Conservation (phyloP, 2,329 filamentous ascomycete genomes). For the Phaeophleospora eucalypticola region DNA sequence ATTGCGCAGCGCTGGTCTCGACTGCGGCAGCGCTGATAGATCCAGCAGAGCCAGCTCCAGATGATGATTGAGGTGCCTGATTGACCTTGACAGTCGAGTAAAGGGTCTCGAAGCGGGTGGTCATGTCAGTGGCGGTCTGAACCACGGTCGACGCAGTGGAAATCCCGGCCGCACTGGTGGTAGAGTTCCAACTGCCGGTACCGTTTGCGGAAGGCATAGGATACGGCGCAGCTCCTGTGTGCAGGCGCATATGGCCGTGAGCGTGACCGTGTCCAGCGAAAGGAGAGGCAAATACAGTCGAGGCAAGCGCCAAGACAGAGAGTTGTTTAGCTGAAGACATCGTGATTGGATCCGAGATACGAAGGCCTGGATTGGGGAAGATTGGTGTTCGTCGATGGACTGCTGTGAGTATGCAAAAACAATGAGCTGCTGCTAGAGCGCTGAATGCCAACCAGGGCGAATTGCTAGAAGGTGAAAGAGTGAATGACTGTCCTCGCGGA, state of each 20-base stretch:
- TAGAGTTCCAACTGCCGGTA: conserved; percentile 26
- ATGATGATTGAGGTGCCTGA: too few relatives aligned
- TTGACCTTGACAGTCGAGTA: conserved; percentile 17
- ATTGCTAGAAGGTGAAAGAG: conserved; percentile 28
- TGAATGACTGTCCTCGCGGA: conserved; percentile 35
- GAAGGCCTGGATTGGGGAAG: not conserved
- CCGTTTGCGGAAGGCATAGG: conserved; percentile 27
- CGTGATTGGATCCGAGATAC: conserved; percentile 17
- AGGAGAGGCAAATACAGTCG: conserved; percentile 35
- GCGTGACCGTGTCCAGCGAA: conserved; percentile 26
- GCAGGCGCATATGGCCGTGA: conserved; percentile 27
- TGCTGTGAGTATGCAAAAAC: conserved; percentile 6
- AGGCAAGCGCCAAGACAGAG: conserved; percentile 41
- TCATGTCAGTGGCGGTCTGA: conserved; percentile 8
- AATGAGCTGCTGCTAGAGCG: conserved; percentile 39
- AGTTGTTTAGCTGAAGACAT: conserved; percentile 38
- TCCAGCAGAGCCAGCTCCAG: conserved; percentile 3
- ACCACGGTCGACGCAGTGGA: conserved; percentile 7
- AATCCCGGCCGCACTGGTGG: too few relatives aligned
- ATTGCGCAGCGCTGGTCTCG: conserved; percentile 7
- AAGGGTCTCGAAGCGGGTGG: conserved; percentile 15
- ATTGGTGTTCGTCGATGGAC: conserved; percentile 1
- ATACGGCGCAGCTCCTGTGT: conserved; percentile 26
- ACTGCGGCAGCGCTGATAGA: conserved; percentile 7
- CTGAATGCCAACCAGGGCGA: conserved; percentile 42